Conservation (phyloP, 768 basidiomycete genomes). For the Podaxis sp. region DNA sequence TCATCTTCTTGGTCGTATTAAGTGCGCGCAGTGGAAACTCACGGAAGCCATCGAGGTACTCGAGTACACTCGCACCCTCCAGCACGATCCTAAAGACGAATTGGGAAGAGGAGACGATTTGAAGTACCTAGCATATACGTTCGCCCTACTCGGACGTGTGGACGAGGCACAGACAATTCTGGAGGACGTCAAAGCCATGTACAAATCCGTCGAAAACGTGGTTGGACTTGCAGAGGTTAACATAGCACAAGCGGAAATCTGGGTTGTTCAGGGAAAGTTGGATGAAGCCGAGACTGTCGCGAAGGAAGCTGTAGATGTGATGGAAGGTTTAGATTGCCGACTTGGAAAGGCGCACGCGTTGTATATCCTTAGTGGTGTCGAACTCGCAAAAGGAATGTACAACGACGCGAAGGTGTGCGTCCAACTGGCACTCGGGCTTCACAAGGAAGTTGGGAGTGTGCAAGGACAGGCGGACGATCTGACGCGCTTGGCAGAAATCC, state of each 20-base stretch:
- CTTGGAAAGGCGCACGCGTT: constrained; percentile 9
- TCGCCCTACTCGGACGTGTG: constrained; percentile 1
- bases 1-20: constrained; percentile 20
- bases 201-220: background rate
- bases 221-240: constrained; percentile 4
- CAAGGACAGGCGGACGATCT: constrained; percentile 21
- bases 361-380: constrained; percentile 16
- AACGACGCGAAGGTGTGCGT: constrained; percentile 18
- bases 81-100: background rate
- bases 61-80: background rate
- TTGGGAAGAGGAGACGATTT: constrained; percentile 10
- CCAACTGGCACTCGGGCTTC: constrained; percentile 15
- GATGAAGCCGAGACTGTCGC: background rate
- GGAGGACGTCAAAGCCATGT: constrained; percentile 6
- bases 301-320: background rate
- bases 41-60: background rate
- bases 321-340: background rate
- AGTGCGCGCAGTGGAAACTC: constrained; percentile 10
- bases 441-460: constrained; percentile 17
- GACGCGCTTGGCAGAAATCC: background rate
- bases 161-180: constrained; percentile 1
- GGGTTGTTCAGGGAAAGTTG: background rate
- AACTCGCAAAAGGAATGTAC: constrained; percentile 19
- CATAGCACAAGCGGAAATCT: constrained; percentile 2
- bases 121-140: constrained; percentile 7